Evolutionary conservation across 192 early-diverging fungal genomes (phyloP).

Genomic region (Backusella westeae): DNA sequence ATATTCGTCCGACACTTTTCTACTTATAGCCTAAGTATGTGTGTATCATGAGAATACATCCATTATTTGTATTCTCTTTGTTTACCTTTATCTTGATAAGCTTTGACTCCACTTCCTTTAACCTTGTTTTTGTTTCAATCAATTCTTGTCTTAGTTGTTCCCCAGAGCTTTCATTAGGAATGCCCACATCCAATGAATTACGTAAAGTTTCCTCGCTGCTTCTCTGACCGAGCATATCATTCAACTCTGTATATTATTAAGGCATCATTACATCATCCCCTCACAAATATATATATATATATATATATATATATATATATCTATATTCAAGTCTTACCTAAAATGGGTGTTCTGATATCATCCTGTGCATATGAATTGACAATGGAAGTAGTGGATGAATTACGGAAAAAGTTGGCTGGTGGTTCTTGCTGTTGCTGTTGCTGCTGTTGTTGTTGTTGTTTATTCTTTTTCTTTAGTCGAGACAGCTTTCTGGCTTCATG

Average conservation of each 20-base stretch:
- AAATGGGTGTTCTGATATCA: constrained; percentile 3
- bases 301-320: no score
- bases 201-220: constrained; percentile 8
- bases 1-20: constrained; percentile 38
- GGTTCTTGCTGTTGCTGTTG: neutral
- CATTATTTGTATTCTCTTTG: neutral
- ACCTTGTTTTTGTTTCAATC: constrained; percentile 11
- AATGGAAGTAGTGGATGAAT: constrained; percentile 27
- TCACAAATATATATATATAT: neutral
- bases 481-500: constrained; percentile 66
- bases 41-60: neutral
- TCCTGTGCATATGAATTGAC: constrained; percentile 24
- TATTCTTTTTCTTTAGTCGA: constrained; percentile 54
- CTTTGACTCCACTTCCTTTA: constrained; percentile 25
- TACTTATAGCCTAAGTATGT: constrained; percentile 35
- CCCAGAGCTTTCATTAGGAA: neutral
- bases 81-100: constrained; percentile 36
- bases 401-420: neutral
- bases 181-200: neutral
- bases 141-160: constrained; percentile 24
- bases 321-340: constrained; percentile 2
- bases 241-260: constrained; percentile 5
- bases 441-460: constrained; percentile 28
- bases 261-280: neutral
- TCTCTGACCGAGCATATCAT: constrained; percentile 21